These are phyloP conservation scores for Tolypocladium paradoxum DNA, from an alignment of 2,329 filamentous ascomycete genomes.

Conservation along the genomic window DNA sequence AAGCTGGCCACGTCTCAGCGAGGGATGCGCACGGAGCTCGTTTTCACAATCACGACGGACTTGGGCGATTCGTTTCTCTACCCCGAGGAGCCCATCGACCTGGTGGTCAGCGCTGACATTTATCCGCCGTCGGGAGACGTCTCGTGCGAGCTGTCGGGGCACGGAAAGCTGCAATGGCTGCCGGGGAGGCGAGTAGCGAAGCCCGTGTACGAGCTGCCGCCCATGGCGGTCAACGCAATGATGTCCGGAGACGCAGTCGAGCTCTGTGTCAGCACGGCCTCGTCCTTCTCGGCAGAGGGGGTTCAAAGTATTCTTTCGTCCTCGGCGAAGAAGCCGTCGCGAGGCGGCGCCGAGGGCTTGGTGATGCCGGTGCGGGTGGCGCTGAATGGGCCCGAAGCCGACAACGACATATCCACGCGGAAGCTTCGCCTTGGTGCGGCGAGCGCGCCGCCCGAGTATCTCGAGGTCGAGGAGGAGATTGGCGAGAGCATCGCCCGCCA, in stretches of 20 bases:
- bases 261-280: constrained; percentile 16
- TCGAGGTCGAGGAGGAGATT: constrained; percentile 44
- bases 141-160: constrained; percentile 13
- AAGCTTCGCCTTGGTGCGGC: constrained; percentile 16
- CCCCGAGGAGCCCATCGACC: constrained; percentile 31
- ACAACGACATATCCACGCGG: constrained; percentile 16
- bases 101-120: constrained; percentile 25
- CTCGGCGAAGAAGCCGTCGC: constrained; percentile 8
- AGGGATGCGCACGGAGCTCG: constrained; percentile 26
- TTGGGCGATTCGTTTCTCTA: constrained; percentile 43
- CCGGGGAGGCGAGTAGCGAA: constrained; percentile 31
- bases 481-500: constrained; percentile 50
- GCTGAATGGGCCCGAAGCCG: constrained; percentile 14
- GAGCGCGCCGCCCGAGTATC: constrained; percentile 9
- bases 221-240: constrained; percentile 14
- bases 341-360: constrained; percentile 18
- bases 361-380: constrained; percentile 33
- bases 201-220: constrained; percentile 16
- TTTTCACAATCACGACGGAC: constrained; percentile 47
- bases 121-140: constrained; percentile 9
- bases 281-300: constrained; percentile 14
- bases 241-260: constrained; percentile 13
- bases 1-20: constrained; percentile 19
- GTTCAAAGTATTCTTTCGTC: constrained; percentile 15
- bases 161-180: constrained; percentile 17